phyloP scores from a whole-genome alignment of 371 early-diverging fungal species.

The Coemansia sp. region DNA sequence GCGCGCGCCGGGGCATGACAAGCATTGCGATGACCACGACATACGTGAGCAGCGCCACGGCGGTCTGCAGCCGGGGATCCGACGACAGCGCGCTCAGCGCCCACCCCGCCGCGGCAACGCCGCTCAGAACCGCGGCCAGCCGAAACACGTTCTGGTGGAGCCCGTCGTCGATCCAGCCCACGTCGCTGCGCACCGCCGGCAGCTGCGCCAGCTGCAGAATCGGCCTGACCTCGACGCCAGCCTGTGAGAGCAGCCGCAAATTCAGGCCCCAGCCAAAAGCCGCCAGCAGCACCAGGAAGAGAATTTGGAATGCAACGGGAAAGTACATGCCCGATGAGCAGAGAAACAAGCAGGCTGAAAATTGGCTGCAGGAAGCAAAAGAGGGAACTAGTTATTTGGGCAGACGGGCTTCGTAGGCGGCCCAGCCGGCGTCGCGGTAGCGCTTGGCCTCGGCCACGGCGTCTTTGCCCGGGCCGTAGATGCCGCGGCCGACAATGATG shows the following conservation, averaged over 20 bases:
- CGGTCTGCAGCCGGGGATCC: slow-evolving; percentile 16
- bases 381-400: not conserved
- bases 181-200: slow-evolving; percentile 5
- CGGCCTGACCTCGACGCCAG: slow-evolving; percentile 26
- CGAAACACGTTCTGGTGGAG: slow-evolving; percentile 22
- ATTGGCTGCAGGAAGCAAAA: too few relatives aligned
- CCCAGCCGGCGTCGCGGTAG: slow-evolving; percentile 93
- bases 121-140: slow-evolving; percentile 11
- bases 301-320: slow-evolving; percentile 44
- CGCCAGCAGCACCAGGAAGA: slow-evolving; percentile 36
- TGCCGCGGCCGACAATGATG: slow-evolving; percentile 96
- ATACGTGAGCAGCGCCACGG: slow-evolving; percentile 27
- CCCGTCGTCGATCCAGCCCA: slow-evolving; percentile 4
- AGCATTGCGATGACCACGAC: slow-evolving; percentile 8
- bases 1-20: slow-evolving; percentile 23
- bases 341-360: too few relatives aligned
- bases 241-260: slow-evolving; percentile 33
- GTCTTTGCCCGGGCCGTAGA: slow-evolving; percentile 81
- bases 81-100: slow-evolving; percentile 13
- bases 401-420: slow-evolving; percentile 66
- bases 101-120: slow-evolving; percentile 27
- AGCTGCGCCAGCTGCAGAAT: slow-evolving; percentile 33
- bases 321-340: slow-evolving; percentile 28
- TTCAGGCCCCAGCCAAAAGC: slow-evolving; percentile 48
- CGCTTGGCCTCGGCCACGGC: slow-evolving; percentile 69